Percentiles rank a stretch among this genome's conserved stretches.
Conservation (phyloP, 106 monocot species). For the Allium fistulosum region DNA sequence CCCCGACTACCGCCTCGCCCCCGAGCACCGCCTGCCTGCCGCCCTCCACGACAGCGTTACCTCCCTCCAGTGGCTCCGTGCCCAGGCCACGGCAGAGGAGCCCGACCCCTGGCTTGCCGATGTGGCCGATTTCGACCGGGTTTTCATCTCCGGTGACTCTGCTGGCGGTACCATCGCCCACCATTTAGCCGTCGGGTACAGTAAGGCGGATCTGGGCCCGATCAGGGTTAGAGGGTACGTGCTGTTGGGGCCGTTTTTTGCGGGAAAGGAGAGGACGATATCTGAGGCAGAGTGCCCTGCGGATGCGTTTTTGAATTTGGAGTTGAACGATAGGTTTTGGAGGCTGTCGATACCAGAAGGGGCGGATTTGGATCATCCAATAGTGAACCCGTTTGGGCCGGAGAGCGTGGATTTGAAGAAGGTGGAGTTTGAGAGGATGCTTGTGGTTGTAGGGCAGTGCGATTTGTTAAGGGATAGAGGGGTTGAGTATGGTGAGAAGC, state of each 20-base stretch:
- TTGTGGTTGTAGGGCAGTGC: constrained; percentile 53
- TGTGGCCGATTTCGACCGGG: constrained; percentile 29
- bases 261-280: constrained; percentile 32
- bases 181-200: constrained; percentile 55
- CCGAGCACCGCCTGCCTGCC: constrained; percentile 72
- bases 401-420: constrained; percentile 8
- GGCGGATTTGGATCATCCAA: constrained; percentile 37
- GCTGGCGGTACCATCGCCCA: constrained; percentile 81
- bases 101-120: constrained; percentile 38
- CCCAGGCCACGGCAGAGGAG: constrained; percentile 9
- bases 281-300: constrained; percentile 55
- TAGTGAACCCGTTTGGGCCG: constrained; percentile 46
- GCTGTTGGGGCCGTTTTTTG: constrained; percentile 74
- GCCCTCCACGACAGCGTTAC: constrained; percentile 41
- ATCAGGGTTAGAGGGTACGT: constrained; percentile 46
- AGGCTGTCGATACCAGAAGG: constrained; percentile 47
- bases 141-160: constrained; percentile 74
- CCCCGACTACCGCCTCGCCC: constrained; percentile 80
- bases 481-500: constrained; percentile 30
- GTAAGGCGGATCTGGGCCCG: constrained; percentile 22
- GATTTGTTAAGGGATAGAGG: constrained; percentile 49
- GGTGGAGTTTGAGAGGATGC: constrained; percentile 28
- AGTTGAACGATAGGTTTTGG: constrained; percentile 60
- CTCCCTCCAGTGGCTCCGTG: constrained; percentile 45
- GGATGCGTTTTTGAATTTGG: constrained; percentile 48